A percentile compares a stretch with the other conserved stretches of the same genome.
phyloP scores from a whole-genome alignment of 768 basidiomycete genomes.

The Dioszegia crocea region DNA sequence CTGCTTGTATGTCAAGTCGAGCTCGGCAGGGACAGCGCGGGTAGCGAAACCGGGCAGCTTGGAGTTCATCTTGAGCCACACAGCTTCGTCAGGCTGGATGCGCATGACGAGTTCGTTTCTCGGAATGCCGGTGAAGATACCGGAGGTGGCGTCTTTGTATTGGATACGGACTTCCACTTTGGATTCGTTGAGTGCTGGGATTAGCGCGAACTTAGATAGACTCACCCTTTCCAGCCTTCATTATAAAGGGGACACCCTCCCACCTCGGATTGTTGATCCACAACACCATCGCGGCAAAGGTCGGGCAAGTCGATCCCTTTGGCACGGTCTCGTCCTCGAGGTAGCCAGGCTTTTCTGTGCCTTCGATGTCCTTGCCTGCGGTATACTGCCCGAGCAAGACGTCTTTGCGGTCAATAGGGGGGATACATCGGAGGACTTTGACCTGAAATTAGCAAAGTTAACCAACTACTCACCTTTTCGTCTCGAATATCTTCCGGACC shows the following conservation, averaged over 20 bases:
- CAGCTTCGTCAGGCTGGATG: constrained; percentile 91
- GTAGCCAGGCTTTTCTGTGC: constrained; percentile 84
- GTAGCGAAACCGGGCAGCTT: constrained; percentile 90
- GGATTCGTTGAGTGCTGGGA: constrained; percentile 85
- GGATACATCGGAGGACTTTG: constrained; percentile 89
- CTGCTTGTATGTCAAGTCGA: constrained; percentile 97
- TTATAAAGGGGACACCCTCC: constrained; percentile 98
- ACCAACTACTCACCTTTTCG: constrained; percentile 70
- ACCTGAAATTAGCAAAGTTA: constrained; percentile 57
- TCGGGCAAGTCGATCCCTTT: constrained; percentile 84
- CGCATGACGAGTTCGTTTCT: constrained; percentile 97
- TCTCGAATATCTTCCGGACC: constrained; percentile 95
- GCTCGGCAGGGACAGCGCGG: constrained; percentile 87
- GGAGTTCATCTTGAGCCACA: constrained; percentile 94
- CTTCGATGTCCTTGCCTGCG: constrained; percentile 54
- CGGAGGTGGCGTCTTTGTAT: constrained; percentile 94
- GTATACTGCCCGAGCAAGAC: constrained; percentile 93
- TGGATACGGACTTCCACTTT: constrained; percentile 98
- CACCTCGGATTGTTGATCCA: constrained; percentile 93
- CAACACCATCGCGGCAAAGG: constrained; percentile 82
- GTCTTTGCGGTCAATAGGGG: constrained; percentile 70
- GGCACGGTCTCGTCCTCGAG: constrained; percentile 95
- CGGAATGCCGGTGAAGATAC: constrained; percentile 93
- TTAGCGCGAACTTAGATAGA: constrained; percentile 6
- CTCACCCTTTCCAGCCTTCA: constrained; percentile 95